Base-by-base conservation (phyloP, 495 filamentous ascomycete species). In the Amorphotheca resinae region DNA sequence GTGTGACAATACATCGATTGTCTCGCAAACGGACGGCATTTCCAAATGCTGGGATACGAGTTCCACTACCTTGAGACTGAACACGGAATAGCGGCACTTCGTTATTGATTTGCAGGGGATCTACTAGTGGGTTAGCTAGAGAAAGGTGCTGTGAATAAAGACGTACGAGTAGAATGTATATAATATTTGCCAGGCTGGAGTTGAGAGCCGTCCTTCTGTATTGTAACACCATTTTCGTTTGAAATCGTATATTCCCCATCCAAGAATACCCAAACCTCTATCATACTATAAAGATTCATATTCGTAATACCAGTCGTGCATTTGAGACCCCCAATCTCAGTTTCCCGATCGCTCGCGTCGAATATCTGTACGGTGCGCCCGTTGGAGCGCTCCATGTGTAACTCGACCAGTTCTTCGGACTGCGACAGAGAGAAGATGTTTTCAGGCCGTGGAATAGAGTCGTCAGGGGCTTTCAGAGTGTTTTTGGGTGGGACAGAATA, bases 271-370 rank as follows among this genome's bases (percentile, higher is more conserved):
- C 59, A 21, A 44, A 59, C 54, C 20, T 58, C 49, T 23, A 61
- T 39, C 56, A 64, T 61, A 25, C 30, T 48, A 45, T 62, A 53
- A 38, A 65, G 50, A 46, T 60, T 60, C 37, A 49, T 47, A 46
- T 64, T 57, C 26, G 61, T 63, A 40, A 65, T 31, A 48, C 56
- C 54, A 30, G 51, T 50, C 35, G 56, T 52, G 30, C 62, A 45
- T 53, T 54, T 46, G 15, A 60, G 54, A 20, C 55, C 58, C 25
- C 53, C 57, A 26, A 61, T 50, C 26, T 42, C 35, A 26, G 38
- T 56, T 36, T 28, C 44, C 36, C 48, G 50, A 45, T 58, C 47
- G n/a, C 44, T 48, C 15, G 49, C 47, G 52, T 55, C 39, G 48
- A 59, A 62, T 38, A 48, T 50, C 20, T 38, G 15, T 21, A 38